Evolutionary conservation across 1,284 basidiomycete species (phyloP), one percentile per base, ranked within the genome.

Genomic region (Pisolithus thermaeus): DNA sequence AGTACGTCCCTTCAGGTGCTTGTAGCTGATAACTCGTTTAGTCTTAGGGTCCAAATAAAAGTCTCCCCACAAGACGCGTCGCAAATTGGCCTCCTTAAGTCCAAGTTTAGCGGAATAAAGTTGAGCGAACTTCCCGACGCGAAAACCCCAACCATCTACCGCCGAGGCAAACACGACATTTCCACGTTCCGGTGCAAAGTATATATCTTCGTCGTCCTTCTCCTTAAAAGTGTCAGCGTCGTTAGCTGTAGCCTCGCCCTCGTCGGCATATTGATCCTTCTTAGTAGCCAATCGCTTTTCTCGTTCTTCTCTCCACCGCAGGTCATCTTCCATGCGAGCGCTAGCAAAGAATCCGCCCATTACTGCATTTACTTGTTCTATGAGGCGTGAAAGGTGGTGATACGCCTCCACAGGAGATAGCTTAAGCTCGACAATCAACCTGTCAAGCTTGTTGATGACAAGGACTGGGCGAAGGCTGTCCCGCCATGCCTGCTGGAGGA

Each of bases 101-200:
- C 91, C 91, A 20, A 99, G 80, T 70, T 97, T 98, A 23, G 83
- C 78, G 1, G 92, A 88, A 70, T 96, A 99, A 11, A 99, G 74
- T 63, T 94, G 85, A 0, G 97, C 92, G 65, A 99, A 99, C 60
- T 91, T 92, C 53, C 89, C 86, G 7, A 98, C 80, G 32, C 96
- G 80, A 74, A 99, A 99, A 0, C 95, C 97, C 96, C 97, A 99
- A 3, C 95, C 94, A 63, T 98, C 94, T 52, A 98, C 84, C 3
- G 97, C 97, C 35, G 90, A 94, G 1, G 96, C 92, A 67, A 99
- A 99, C 42, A 99, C 81, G 41, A 99, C 97, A 64, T 98, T 99
- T 22, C 97, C 97, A 53, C 84, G 82, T 62, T 96, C 90, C 0
- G 97, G 97, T 2, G 94, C 91, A 62, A 99, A 99, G 72, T 99